These are phyloP conservation scores for Aleurites moluccanus DNA, from an alignment of 441 rosid genomes.

Conservation along the genomic window DNA sequence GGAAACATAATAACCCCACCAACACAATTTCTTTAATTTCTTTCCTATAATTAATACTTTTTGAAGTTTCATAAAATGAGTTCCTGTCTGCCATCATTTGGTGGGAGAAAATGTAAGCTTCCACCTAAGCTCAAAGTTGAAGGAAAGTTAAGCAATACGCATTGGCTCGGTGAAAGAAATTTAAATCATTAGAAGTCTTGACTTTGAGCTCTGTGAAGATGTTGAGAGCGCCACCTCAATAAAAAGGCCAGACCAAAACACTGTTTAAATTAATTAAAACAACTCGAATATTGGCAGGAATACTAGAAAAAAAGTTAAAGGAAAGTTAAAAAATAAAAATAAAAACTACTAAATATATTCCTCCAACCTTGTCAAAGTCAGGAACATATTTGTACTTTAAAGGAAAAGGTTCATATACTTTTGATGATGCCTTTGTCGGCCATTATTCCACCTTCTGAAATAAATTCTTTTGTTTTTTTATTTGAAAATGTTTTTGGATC, in stretches of 20 bases:
- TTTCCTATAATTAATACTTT: not conserved
- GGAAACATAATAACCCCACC: constrained; percentile 47
- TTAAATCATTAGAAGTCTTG: no score
- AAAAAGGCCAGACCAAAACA: no score
- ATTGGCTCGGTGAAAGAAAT: no score
- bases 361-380: constrained; percentile 60
- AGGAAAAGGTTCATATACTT: constrained; percentile 37
- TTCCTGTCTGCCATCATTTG: constrained; percentile 58
- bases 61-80: constrained; percentile 48
- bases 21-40: constrained; percentile 1
- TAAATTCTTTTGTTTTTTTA: constrained; percentile 3
- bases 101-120: constrained; percentile 44
- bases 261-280: constrained; percentile 4
- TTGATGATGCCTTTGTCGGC: constrained; percentile 61
- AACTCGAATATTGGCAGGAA: no score
- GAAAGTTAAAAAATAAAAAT: not conserved
- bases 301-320: no score
- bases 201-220: no score
- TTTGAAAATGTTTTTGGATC: constrained; percentile 22
- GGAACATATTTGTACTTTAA: constrained; percentile 48
- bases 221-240: no score
- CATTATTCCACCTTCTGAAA: constrained; percentile 42
- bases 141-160: no score
- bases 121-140: constrained; percentile 42
- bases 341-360: constrained; percentile 26